Percentiles rank a stretch among this genome's conserved stretches.
Conservation (phyloP, 1,284 basidiomycete species). For the Rhizopogon parksii region DNA sequence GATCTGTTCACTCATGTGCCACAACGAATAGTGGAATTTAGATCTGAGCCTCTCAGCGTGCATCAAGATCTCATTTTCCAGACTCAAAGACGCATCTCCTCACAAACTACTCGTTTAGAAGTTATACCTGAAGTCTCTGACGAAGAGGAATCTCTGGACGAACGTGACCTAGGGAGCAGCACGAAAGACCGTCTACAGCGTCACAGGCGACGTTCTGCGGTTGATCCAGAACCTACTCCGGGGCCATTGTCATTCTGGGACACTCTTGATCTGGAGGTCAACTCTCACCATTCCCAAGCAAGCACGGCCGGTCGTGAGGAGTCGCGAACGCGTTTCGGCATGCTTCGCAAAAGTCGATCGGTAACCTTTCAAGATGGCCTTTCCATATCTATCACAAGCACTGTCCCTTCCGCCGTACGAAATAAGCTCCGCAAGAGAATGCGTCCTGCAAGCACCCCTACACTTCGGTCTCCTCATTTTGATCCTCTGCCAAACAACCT, state of each 20-base stretch:
- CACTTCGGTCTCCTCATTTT: neutral
- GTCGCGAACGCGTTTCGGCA: neutral
- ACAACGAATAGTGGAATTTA: neutral
- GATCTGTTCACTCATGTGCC: neutral
- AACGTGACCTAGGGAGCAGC: too few species aligned
- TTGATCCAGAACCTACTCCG: neutral
- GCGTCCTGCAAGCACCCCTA: slow-evolving; percentile 7
- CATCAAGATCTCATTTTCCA: neutral
- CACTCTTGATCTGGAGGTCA: slow-evolving; percentile 3
- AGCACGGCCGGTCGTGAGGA: neutral
- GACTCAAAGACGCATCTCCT: neutral
- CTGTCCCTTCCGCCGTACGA: neutral
- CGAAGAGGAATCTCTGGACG: neutral
- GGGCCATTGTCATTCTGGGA: slow-evolving; percentile 6
- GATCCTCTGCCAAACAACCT: neutral
- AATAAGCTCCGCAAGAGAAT: slow-evolving; percentile 7
- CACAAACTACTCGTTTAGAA: neutral
- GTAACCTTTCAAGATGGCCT: neutral
- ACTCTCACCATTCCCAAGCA: neutral
- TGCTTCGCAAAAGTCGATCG: neutral
- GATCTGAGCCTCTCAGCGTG: neutral
- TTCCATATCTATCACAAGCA: slow-evolving; percentile 5
- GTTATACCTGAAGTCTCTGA: neutral
- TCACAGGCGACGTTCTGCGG: neutral
- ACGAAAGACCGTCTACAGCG: neutral